Evolutionary conservation across 164 flowering plant genomes (phyloP).

Genomic region (Kalanchoe fedtschenkoi): DNA sequence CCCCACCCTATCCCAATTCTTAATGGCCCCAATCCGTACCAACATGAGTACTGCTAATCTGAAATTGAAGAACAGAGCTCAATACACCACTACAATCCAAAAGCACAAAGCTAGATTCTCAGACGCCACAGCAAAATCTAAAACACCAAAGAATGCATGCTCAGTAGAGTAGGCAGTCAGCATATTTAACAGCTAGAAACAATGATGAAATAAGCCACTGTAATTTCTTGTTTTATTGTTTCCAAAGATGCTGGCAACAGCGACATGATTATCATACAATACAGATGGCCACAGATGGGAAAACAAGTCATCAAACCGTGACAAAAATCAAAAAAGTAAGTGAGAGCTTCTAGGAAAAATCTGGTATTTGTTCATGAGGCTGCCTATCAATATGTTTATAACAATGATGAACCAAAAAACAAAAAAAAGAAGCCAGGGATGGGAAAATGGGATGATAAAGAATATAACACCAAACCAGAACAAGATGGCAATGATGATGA

Average conservation of each 20-base stretch:
- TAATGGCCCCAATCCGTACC: too few species aligned
- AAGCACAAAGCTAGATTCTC: neutral
- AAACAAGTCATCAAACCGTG: neutral
- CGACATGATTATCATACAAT: neutral
- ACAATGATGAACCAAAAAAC: too few species aligned
- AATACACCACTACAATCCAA: neutral
- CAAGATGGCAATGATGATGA: neutral
- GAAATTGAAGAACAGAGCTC: neutral
- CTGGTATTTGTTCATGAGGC: neutral
- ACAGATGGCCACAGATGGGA: neutral
- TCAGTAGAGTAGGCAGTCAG: too few species aligned
- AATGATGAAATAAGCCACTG: too few species aligned
- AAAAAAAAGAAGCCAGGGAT: neutral
- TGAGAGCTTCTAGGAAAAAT: neutral
- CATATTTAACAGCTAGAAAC: too few species aligned
- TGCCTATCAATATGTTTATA: constrained; percentile 2
- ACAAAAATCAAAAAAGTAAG: neutral
- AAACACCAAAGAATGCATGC: too few species aligned
- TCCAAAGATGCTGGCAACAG: neutral
- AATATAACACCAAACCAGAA: constrained; percentile 2
- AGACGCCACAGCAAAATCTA: neutral
- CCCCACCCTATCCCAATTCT: too few species aligned
- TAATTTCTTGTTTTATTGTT: neutral
- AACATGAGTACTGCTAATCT: neutral
- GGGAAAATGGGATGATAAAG: neutral